These are phyloP conservation scores for Juglanconis sp. DNA, from an alignment of 2,329 filamentous ascomycete genomes.

Conservation along the genomic window DNA sequence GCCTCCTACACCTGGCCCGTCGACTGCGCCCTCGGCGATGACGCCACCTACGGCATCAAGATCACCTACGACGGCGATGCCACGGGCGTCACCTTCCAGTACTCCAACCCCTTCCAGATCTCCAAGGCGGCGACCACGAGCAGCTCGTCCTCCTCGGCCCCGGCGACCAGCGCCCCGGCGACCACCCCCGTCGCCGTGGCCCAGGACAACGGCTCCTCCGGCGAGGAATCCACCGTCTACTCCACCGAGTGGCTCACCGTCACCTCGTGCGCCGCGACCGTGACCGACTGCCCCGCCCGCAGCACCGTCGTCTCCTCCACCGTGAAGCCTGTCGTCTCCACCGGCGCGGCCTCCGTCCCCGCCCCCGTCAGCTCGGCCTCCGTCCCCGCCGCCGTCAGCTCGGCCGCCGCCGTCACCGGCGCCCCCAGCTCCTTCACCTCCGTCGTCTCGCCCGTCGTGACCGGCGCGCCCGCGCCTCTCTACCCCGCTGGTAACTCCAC, in stretches of 20 bases:
- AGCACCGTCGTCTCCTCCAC: constrained; percentile 28
- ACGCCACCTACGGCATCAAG: constrained; percentile 56
- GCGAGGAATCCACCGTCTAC: constrained; percentile 45
- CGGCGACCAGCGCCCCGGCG: constrained; percentile 38
- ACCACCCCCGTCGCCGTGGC: constrained; percentile 39
- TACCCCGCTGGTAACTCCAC: constrained; percentile 16
- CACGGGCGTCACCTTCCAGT: constrained; percentile 53
- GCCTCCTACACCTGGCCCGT: constrained; percentile 52
- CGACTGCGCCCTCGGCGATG: constrained; percentile 40
- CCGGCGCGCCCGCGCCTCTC: constrained; percentile 18
- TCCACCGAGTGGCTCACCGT: constrained; percentile 57
- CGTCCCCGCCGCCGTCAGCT: constrained; percentile 33
- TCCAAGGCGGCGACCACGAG: constrained; percentile 24
- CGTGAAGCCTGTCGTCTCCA: constrained; percentile 26
- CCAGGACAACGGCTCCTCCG: constrained; percentile 16
- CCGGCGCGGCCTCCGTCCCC: constrained; percentile 46
- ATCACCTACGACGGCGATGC: constrained; percentile 42
- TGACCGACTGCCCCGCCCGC: constrained; percentile 48
- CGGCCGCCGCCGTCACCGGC: constrained; percentile 37
- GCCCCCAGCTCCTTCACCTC: constrained; percentile 21
- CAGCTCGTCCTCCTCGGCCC: constrained; percentile 16
- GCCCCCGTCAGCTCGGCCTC: constrained; percentile 31
- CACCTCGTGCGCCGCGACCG: constrained; percentile 55
- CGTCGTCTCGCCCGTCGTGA: constrained; percentile 30
- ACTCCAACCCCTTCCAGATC: constrained; percentile 60